phyloP scores from a whole-genome alignment of 2,329 filamentous ascomycete species.

The Penicillium brasilianum region DNA sequence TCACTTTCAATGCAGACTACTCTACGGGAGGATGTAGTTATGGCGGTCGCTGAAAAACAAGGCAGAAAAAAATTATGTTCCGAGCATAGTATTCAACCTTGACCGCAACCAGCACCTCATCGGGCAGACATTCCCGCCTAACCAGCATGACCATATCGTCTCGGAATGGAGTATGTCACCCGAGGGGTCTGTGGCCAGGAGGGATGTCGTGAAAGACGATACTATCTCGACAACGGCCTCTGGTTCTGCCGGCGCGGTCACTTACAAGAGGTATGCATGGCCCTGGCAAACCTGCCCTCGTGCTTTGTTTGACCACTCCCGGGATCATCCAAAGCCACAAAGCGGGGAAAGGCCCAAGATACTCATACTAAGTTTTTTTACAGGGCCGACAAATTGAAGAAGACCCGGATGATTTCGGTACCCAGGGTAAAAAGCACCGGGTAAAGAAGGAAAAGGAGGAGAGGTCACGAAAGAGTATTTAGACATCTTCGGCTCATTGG shows the following conservation, averaged over 20 bases:
- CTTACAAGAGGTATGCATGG: constrained; percentile 68
- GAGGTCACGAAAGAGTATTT: constrained; percentile 56
- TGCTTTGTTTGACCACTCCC: constrained; percentile 15
- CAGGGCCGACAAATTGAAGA: constrained; percentile 54
- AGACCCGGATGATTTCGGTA: constrained; percentile 73
- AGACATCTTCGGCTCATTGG: constrained; percentile 2
- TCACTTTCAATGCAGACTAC: neutral
- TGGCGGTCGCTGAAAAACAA: constrained; percentile 28
- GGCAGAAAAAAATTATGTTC: constrained; percentile 29
- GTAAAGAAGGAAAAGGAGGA: constrained; percentile 61
- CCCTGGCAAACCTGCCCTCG: constrained; percentile 6
- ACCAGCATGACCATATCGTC: constrained; percentile 38
- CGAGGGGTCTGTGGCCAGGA: constrained; percentile 60
- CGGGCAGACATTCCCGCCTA: constrained; percentile 16
- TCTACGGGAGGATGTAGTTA: constrained; percentile 3
- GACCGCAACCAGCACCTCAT: constrained; percentile 12
- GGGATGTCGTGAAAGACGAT: constrained; percentile 72
- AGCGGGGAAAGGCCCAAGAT: neutral
- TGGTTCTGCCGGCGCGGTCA: constrained; percentile 82
- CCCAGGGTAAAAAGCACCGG: constrained; percentile 61
- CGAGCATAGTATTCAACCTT: constrained; percentile 4
- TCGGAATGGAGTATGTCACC: constrained; percentile 50
- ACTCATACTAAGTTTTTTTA: constrained; percentile 7
- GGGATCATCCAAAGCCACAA: constrained; percentile 7
- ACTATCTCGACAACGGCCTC: constrained; percentile 75